Conservation (phyloP, 352 stramenopile species). For the Pythium diclinum region DNA sequence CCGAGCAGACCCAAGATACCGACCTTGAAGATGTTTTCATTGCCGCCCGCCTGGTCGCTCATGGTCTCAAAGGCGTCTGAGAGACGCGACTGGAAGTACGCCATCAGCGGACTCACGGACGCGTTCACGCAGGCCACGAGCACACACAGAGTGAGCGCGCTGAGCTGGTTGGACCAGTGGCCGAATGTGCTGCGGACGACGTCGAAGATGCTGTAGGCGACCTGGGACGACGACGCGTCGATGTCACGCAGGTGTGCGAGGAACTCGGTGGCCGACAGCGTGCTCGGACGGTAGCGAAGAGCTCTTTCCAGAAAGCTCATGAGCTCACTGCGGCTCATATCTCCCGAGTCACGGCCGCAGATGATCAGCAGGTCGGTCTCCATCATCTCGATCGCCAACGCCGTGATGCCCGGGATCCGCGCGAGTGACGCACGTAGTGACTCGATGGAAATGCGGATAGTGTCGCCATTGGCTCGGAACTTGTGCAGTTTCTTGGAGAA, state of each 20-base stretch:
- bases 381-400: conserved; percentile 86
- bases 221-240: conserved; percentile 68
- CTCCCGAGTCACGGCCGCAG: conserved; percentile 76
- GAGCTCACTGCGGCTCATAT: conserved; percentile 85
- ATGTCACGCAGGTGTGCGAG: conserved; percentile 81
- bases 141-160: conserved; percentile 68
- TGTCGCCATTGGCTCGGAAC: conserved; percentile 79
- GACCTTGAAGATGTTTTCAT: conserved; percentile 56
- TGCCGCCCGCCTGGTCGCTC: conserved; percentile 25
- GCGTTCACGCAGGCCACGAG: conserved; percentile 84
- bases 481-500: conserved; percentile 90
- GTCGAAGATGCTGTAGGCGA: conserved; percentile 73
- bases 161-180: conserved; percentile 85
- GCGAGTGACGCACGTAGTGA: conserved; percentile 73
- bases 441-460: conserved; percentile 85
- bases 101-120: conserved; percentile 72
- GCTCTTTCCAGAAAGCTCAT: conserved; percentile 85
- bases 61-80: conserved; percentile 68
- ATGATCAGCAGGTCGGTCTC: conserved; percentile 88
- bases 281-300: conserved; percentile 71
- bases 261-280: conserved; percentile 79
- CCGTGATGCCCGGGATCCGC: conserved; percentile 79
- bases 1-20: conserved; percentile 75
- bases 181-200: conserved; percentile 75
- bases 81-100: conserved; percentile 70